Evolutionary conservation across 306 rosid genomes (phyloP), one percentile per base, ranked within the genome.

Genomic region (Vigna unguiculata): DNA sequence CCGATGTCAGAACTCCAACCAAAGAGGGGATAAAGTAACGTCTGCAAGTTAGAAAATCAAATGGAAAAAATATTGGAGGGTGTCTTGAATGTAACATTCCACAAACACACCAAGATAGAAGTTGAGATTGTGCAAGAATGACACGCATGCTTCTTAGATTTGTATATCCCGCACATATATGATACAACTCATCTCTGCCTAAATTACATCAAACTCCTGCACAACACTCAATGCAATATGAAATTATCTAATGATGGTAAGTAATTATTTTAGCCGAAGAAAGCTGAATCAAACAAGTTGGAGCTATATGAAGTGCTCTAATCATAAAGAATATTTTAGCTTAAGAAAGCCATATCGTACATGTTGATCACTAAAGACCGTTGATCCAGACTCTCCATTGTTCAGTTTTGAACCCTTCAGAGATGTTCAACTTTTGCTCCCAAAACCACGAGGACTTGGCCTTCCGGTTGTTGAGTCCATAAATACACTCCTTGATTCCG

Each of bases 371-470:
- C 78, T 19, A 41, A 22, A 25, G 62, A 67, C 67, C 55, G 48
- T 71, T 75, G 54, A 51, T n/a, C 72, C 74, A 54, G 40, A 59
- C 61, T 79, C 61, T 36, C 71, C 71, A 28, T 16, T 61, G 74
- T 70, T 63, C 64, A n/a, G 61, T 47, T 57, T 75, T 65, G 16
- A 65, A 55, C 48, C 68, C 40, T 22, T 24, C 25, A 61, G 73
- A 71, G n/a, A 65, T 32, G 48, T 51, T 85, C 84, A 91, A 80
- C 82, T 88, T 82, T 90, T 82, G 82, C 83, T 79, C 82, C 97
- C 99, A 52, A 95, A 92, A 61, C 97, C 99, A 54, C 96, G 91
- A 74, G 97, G 96, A 74, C 85, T 47, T 24, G 97, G 96, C 87
- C 96, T 88, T 69, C 83, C 30, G 48, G 91, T 45, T 76, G 86